Conservation (phyloP, 805 yeast genomes). For the Barnettozyma botsteinii region DNA sequence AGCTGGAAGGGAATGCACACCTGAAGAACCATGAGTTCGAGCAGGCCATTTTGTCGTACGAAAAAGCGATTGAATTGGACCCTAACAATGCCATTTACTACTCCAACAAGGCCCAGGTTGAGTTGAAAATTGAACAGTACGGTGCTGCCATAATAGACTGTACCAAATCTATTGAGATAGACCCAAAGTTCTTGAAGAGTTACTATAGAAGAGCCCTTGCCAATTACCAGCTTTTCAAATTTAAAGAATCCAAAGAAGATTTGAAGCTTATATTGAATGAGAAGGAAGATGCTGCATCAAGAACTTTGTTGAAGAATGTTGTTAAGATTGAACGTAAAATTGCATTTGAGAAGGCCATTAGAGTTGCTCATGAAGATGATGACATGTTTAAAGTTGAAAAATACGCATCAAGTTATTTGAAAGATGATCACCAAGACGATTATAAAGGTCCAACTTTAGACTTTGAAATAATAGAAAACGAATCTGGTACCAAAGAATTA, state of each 20-base stretch:
- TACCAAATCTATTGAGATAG: constrained; percentile 59
- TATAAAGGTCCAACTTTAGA: constrained; percentile 56
- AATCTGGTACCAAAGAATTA: constrained; percentile 6
- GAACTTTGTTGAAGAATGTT: constrained; percentile 55
- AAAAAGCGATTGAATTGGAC: constrained; percentile 67
- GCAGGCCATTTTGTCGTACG: constrained; percentile 64
- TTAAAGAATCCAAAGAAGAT: constrained; percentile 67
- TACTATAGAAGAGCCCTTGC: constrained; percentile 87
- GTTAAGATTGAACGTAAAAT: constrained; percentile 59
- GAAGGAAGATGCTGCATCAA: constrained; percentile 60
- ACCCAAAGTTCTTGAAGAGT: constrained; percentile 66
- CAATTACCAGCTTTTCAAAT: constrained; percentile 65
- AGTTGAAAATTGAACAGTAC: constrained; percentile 78
- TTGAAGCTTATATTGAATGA: constrained; percentile 54
- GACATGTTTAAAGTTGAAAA: constrained; percentile 22
- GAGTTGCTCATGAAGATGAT: constrained; percentile 62
- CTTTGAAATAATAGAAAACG: constrained; percentile 29
- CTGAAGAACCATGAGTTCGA: constrained; percentile 60
- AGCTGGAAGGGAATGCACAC: constrained; percentile 67
- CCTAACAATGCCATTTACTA: constrained; percentile 53
- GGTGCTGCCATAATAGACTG: constrained; percentile 84
- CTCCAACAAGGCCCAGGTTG: constrained; percentile 88
- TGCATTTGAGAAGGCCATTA: constrained; percentile 84
- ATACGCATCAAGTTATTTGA: constrained; percentile 5
- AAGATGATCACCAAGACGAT: constrained; percentile 36